These are phyloP conservation scores for Stemphylium beticola DNA, from an alignment of 2,329 filamentous ascomycete species.

Conservation along the genomic window DNA sequence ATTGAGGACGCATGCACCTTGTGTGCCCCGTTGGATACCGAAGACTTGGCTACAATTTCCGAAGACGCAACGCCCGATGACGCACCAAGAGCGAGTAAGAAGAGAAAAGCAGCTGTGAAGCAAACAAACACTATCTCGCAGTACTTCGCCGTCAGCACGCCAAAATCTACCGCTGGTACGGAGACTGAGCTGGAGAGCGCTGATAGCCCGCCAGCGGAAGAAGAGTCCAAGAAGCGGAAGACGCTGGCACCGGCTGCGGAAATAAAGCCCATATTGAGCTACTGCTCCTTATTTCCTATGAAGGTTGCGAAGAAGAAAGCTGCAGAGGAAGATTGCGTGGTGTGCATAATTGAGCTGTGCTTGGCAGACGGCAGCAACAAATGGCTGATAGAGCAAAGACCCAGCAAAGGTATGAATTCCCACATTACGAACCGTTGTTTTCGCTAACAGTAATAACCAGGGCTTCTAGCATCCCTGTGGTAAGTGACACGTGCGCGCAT, in stretches of 20 bases:
- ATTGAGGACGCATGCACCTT: slow-evolving; percentile 42
- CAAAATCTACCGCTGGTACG: slow-evolving; percentile 17
- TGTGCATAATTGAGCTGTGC: slow-evolving; percentile 39
- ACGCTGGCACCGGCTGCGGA: slow-evolving; percentile 6
- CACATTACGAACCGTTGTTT: neutral
- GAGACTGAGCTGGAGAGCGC: slow-evolving; percentile 10
- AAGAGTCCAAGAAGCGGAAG: slow-evolving; percentile 34
- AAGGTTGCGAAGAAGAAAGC: slow-evolving; percentile 44
- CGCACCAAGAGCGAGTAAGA: slow-evolving; percentile 22
- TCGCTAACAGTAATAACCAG: slow-evolving; percentile 11
- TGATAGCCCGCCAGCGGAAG: slow-evolving; percentile 1
- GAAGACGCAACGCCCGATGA: slow-evolving; percentile 26
- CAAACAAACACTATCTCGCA: slow-evolving; percentile 37
- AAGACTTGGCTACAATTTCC: slow-evolving; percentile 33
- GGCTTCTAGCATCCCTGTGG: slow-evolving; percentile 38
- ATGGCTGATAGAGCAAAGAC: slow-evolving; percentile 47
- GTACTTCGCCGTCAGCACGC: slow-evolving; percentile 35
- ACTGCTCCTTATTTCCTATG: slow-evolving; percentile 47
- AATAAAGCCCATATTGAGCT: slow-evolving; percentile 25
- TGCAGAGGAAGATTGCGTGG: slow-evolving; percentile 41
- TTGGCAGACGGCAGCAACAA: slow-evolving; percentile 21
- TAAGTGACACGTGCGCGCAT: slow-evolving; percentile 17
- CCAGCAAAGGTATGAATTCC: slow-evolving; percentile 38
- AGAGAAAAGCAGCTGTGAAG: slow-evolving; percentile 29
- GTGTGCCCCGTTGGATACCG: slow-evolving; percentile 38